These are phyloP conservation scores for Leccinum barrowsii DNA, from an alignment of 768 basidiomycete genomes.

Conservation along the genomic window DNA sequence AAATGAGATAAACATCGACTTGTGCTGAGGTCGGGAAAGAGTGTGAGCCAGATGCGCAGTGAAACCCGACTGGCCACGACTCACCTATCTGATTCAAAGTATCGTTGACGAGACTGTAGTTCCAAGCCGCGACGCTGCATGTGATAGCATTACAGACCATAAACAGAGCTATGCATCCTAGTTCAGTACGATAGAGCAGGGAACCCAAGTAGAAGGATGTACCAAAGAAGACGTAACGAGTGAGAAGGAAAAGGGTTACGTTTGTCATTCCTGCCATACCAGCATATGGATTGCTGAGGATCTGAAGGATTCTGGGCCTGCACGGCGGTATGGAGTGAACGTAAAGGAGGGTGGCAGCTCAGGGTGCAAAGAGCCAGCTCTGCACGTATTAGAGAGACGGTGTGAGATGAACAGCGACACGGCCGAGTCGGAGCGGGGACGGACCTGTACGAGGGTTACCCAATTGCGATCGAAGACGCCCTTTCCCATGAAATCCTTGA, in stretches of 20 bases:
- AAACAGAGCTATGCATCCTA: constrained; percentile 45
- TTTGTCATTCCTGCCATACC: constrained; percentile 39
- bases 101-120: constrained; percentile 47
- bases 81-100: constrained; percentile 34
- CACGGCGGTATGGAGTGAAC: constrained; percentile 29
- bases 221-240: constrained; percentile 66
- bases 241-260: constrained; percentile 38
- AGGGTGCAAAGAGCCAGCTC: constrained; percentile 29
- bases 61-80: constrained; percentile 19
- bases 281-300: constrained; percentile 27
- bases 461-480: too few species aligned
- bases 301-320: constrained; percentile 15
- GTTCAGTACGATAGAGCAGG: neutral
- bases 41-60: constrained; percentile 5
- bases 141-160: constrained; percentile 63
- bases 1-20: constrained; percentile 58
- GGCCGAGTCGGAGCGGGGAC: too few species aligned
- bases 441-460: too few species aligned
- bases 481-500: too few species aligned
- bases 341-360: neutral
- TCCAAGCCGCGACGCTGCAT: constrained; percentile 68
- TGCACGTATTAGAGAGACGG: constrained; percentile 9
- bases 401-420: too few species aligned
- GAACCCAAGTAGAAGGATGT: neutral
- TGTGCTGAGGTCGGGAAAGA: constrained; percentile 32